Conservation (phyloP, 2,329 filamentous ascomycete species). For the Xylaria polymorpha region DNA sequence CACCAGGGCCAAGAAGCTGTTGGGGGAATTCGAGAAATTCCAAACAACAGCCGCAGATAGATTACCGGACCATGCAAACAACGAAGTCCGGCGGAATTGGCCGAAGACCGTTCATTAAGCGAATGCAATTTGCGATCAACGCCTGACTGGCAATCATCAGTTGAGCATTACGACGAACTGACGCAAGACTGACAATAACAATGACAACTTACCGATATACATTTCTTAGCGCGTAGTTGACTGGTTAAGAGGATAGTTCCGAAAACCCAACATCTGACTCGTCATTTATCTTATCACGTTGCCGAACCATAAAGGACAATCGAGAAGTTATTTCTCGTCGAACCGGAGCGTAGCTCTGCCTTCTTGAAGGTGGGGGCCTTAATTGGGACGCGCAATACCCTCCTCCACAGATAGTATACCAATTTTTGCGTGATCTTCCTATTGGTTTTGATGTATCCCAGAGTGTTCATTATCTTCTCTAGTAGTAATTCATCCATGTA, state of each 20-base stretch:
- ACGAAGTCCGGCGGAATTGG: constrained; percentile 18
- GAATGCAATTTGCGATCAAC: constrained; percentile 16
- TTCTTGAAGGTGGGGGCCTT: constrained; percentile 68
- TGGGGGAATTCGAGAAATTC: constrained; percentile 26
- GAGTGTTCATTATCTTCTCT: constrained; percentile 75
- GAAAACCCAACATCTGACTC: constrained; percentile 21
- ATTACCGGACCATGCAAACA: constrained; percentile 10
- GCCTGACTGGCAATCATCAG: constrained; percentile 13
- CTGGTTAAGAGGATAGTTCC: constrained; percentile 5
- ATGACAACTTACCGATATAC: constrained; percentile 23
- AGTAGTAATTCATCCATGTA: constrained; percentile 82
- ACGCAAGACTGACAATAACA: constrained; percentile 28
- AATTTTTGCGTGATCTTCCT: constrained; percentile 84
- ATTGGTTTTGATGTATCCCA: constrained; percentile 76
- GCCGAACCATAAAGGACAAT: constrained; percentile 68
- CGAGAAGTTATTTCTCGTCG: constrained; percentile 88
- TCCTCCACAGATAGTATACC: constrained; percentile 88
- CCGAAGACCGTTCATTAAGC: constrained; percentile 19
- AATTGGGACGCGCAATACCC: constrained; percentile 47
- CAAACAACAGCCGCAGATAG: constrained; percentile 23
- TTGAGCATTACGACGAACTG: constrained; percentile 16
- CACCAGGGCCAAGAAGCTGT: background rate
- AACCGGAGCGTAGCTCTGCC: constrained; percentile 79
- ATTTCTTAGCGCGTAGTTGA: constrained; percentile 2
- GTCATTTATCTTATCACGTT: constrained; percentile 27